Conservation (phyloP, 2,329 filamentous ascomycete species). For the Alternaria sp. region DNA sequence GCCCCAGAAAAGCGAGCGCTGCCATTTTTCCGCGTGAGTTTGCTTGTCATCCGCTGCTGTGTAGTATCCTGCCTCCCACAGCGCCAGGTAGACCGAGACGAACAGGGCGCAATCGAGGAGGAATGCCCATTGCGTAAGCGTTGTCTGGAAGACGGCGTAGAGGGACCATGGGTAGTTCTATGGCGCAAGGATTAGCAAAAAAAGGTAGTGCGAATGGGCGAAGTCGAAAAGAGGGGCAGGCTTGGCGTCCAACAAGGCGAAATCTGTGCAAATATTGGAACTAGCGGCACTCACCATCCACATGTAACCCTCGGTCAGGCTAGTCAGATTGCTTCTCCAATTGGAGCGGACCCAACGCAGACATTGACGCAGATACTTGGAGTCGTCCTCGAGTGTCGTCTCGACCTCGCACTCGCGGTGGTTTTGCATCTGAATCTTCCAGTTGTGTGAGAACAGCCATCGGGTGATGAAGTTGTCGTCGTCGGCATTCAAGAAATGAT, state of each 20-base stretch:
- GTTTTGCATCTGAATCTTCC: conserved; percentile 96
- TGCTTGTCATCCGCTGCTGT: conserved; percentile 26
- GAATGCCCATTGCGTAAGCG: conserved; percentile 87
- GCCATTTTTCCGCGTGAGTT: conserved; percentile 32
- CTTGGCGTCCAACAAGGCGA: conserved; percentile 40
- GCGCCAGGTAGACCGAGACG: conserved; percentile 42
- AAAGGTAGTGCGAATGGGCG: conserved; percentile 28
- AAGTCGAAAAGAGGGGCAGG: conserved; percentile 37
- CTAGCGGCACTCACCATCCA: conserved; percentile 73
- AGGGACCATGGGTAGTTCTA: conserved; percentile 90
- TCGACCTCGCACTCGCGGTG: conserved; percentile 83
- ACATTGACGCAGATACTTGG: conserved; percentile 91
- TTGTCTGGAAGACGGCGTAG: conserved; percentile 91
- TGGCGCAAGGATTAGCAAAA: conserved; percentile 37
- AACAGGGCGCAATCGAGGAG: conserved; percentile 69
- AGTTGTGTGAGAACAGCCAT: conserved; percentile 90
- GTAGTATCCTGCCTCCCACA: conserved; percentile 47
- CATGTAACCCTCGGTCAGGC: conserved; percentile 82
- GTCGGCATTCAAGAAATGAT: conserved; percentile 91
- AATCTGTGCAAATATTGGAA: conserved; percentile 36
- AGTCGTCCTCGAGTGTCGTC: conserved; percentile 89
- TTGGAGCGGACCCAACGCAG: conserved; percentile 96
- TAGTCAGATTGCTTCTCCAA: conserved; percentile 96
- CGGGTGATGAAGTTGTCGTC: conserved; percentile 98
- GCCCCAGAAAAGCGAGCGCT: conserved; percentile 42